Conservation (phyloP, 2,329 filamentous ascomycete genomes). For the Colletotrichum sp. region DNA sequence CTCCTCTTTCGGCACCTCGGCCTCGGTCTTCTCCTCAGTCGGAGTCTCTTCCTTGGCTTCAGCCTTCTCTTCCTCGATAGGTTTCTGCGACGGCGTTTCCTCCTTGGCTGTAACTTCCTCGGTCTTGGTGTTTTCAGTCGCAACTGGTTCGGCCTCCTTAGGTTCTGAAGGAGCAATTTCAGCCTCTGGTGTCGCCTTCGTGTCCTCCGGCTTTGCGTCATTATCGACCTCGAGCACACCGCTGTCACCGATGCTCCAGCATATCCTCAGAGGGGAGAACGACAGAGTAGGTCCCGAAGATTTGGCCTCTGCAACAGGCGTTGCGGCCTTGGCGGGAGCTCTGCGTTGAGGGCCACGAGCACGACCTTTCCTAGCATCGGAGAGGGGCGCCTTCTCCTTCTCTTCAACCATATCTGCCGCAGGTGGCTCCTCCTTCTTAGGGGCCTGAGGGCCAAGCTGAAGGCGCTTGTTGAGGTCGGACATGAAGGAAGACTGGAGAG, state of each 20-base stretch:
- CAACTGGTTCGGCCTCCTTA: neutral
- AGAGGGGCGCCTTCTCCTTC: constrained; percentile 74
- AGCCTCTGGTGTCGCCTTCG: neutral
- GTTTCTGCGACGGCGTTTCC: neutral
- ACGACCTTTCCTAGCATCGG: constrained; percentile 88
- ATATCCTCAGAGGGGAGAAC: constrained; percentile 51
- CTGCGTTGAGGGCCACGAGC: constrained; percentile 86
- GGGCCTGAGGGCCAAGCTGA: constrained; percentile 81
- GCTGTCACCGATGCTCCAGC: constrained; percentile 60
- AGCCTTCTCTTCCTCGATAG: neutral
- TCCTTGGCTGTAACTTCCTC: neutral
- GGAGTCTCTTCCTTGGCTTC: constrained; percentile 12
- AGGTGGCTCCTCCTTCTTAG: constrained; percentile 51
- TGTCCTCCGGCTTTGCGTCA: neutral
- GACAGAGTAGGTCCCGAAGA: constrained; percentile 43
- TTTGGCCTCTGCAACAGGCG: constrained; percentile 34
- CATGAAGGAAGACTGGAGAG: constrained; percentile 90
- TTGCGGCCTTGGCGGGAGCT: constrained; percentile 60
- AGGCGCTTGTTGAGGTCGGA: constrained; percentile 91
- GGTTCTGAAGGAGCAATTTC: neutral
- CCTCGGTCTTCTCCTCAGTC: neutral
- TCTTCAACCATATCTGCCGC: constrained; percentile 17
- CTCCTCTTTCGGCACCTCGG: constrained; percentile 16
- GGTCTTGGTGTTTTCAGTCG: neutral
- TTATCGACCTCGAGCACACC: constrained; percentile 46